Base-by-base conservation (phyloP, 768 basidiomycete species). In the Tylopilus sp. region DNA sequence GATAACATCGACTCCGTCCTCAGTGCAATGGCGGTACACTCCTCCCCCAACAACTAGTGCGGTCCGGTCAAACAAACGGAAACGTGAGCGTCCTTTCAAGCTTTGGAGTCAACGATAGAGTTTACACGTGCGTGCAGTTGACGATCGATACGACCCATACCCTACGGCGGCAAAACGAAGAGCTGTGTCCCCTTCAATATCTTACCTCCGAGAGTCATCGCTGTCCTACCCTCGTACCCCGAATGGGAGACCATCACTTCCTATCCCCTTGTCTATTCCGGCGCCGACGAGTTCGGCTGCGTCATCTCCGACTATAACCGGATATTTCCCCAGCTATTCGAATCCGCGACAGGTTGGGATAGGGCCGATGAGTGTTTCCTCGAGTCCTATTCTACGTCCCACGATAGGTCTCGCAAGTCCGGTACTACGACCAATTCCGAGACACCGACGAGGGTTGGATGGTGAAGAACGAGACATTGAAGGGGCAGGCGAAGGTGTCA, bases 101-200 rank as follows among this genome's bases (percentile, higher is more conserved):
- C n/a, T 18, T 17, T 26, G 55, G 40, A 53, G 40, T 23, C 12
- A 23, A 28, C n/a, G 5, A 39, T 22, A 7, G 43, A 12, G 51
- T 39, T 63, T 23, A 55, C 57, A 51, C 46, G 40, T 57, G 35
- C 26, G 22, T 33, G 30, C 59, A 89, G 88, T 88, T 56, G 89
- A 91, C 50, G 89, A 91, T 64, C 83, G 89, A 10, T 91, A 86
- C 65, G 89, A 91, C 64, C 89, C 89, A 44, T 91, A 91, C 69
- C 84, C 86, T 28, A 82, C 79, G 40, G 75, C 84, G 17, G 81
- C 84, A 18, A 91, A 91, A 69, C 81, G 89, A 38, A 82, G 89
- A 36, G 89, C 89, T 11, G 88, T 91, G 21, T 91, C 89, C 12
- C 89, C 89, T 7, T 90, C 88, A 5, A 67, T 90, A 52, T 80